These are phyloP conservation scores for Apiospora saccharicola DNA, from an alignment of 2,329 filamentous ascomycete genomes.

Conservation along the genomic window DNA sequence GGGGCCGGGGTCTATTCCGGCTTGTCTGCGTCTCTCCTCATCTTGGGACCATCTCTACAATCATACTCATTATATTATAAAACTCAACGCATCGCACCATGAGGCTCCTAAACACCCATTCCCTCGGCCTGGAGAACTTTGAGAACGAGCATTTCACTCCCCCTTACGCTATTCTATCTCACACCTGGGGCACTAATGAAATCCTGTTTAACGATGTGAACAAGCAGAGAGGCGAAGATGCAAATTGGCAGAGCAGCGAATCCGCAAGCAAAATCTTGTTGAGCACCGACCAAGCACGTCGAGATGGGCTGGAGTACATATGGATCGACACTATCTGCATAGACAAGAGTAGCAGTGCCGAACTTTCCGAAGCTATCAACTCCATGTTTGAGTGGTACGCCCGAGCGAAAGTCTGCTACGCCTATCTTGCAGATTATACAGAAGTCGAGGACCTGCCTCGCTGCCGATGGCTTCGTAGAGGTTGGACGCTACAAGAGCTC, in stretches of 20 bases:
- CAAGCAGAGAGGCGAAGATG: not conserved
- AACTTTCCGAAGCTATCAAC: not conserved
- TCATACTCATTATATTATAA: no score
- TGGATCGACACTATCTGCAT: not conserved
- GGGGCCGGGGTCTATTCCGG: no score
- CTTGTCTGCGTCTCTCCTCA: no score
- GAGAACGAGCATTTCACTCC: not conserved
- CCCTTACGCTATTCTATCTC: not conserved
- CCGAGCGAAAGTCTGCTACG: not conserved
- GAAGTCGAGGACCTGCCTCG: not conserved
- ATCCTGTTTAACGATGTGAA: not conserved
- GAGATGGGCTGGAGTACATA: not conserved
- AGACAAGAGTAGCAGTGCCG: not conserved
- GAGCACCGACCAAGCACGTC: not conserved
- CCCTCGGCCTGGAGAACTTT: not conserved
- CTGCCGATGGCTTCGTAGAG: not conserved
- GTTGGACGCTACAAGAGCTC: not conserved
- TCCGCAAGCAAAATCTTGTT: not conserved
- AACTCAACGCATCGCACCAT: not conserved
- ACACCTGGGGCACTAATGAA: not conserved
- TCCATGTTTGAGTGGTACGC: not conserved
- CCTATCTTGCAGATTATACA: not conserved
- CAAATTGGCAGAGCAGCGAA: not conserved
- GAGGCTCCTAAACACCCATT: not conserved
- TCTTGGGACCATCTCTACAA: no score